These are phyloP conservation scores for Tagetes patula DNA, from an alignment of 129 eudicot genomes.

Conservation along the genomic window DNA sequence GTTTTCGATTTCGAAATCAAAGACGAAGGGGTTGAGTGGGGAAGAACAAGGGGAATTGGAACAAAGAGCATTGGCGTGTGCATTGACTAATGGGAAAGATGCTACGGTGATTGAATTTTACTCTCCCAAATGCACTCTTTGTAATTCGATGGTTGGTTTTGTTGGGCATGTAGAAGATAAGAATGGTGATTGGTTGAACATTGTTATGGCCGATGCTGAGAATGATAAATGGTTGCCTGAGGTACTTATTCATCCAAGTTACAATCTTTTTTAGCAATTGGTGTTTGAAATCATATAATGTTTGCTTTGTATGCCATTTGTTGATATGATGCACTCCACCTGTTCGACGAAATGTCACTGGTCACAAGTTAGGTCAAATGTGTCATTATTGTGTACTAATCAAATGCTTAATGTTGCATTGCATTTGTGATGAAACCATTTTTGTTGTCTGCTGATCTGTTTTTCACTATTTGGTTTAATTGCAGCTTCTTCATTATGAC, in stretches of 20 bases:
- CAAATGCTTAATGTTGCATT: neutral
- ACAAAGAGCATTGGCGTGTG: conserved; percentile 85
- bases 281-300: neutral
- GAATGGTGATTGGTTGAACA: conserved; percentile 78
- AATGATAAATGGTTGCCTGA: conserved; percentile 92
- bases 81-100: conserved; percentile 68
- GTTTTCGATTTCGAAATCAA: conserved; percentile 3
- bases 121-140: conserved; percentile 81
- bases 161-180: conserved; percentile 73
- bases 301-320: neutral
- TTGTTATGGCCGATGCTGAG: conserved; percentile 97
- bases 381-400: neutral
- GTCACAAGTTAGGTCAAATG: neutral
- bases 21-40: conserved; percentile 36
- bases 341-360: conserved; percentile 28
- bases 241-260: conserved; percentile 36
- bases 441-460: conserved; percentile 1
- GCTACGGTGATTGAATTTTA: conserved; percentile 83
- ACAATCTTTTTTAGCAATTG: neutral
- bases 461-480: conserved; percentile 12
- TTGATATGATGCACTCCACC: neutral
- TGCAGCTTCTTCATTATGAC: conserved; percentile 90
- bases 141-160: conserved; percentile 70
- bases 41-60: conserved; percentile 82
- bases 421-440: neutral